These are phyloP conservation scores for Tripterygium wilfordii DNA, from an alignment of 177 flowering plant genomes.

Conservation along the genomic window DNA sequence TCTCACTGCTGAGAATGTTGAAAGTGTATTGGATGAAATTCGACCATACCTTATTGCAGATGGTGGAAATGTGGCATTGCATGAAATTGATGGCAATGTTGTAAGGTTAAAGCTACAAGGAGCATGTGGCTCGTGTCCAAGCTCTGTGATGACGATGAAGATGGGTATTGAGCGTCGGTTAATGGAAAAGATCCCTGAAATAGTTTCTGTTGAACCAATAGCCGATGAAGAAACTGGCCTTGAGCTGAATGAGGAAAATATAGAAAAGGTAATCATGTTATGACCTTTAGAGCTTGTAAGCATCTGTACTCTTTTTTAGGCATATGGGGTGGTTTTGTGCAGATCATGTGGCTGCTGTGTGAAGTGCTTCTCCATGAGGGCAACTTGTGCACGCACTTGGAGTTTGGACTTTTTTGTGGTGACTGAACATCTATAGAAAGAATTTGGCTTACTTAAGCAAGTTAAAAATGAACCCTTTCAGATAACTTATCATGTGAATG, in stretches of 20 bases:
- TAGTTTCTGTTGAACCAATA: constrained; percentile 85
- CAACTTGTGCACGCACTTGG: neutral
- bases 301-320: too few species aligned
- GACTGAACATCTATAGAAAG: neutral
- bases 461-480: too few species aligned
- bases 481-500: too few species aligned
- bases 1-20: constrained; percentile 87
- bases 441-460: too few species aligned
- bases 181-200: constrained; percentile 97
- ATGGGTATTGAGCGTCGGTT: constrained; percentile 93
- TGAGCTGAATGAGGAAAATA: constrained; percentile 86
- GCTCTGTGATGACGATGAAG: constrained; percentile 87
- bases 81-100: constrained; percentile 93
- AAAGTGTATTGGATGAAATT: constrained; percentile 79
- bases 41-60: constrained; percentile 93
- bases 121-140: constrained; percentile 97
- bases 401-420: neutral
- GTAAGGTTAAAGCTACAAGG: constrained; percentile 90
- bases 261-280: constrained; percentile 61
- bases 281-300: too few species aligned
- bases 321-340: too few species aligned
- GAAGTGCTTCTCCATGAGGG: too few species aligned
- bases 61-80: constrained; percentile 92
- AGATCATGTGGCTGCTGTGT: too few species aligned
- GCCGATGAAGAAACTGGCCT: constrained; percentile 92